Percentiles rank a stretch among this genome's conserved stretches.
phyloP scores from a whole-genome alignment of 2,329 filamentous ascomycete genomes.

The Aureobasidium sp. region DNA sequence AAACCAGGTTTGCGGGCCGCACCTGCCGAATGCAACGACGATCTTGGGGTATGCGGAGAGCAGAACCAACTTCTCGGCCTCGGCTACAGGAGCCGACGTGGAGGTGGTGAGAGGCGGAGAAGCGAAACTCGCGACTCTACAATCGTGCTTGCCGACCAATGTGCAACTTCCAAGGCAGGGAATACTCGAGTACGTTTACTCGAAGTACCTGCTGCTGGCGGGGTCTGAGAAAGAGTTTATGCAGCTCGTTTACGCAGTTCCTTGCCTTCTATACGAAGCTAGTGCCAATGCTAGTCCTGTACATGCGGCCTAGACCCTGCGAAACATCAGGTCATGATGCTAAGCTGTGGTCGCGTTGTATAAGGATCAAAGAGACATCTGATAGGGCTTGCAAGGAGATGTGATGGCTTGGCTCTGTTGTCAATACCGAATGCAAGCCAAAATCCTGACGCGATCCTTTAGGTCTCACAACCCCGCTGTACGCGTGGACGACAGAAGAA shows the following conservation, averaged over 20 bases:
- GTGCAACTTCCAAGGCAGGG: neutral
- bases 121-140: neutral
- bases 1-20: slow-evolving; percentile 1
- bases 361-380: neutral
- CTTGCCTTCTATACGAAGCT: neutral
- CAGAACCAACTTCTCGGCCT: neutral
- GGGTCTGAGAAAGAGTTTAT: neutral
- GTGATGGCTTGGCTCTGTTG: neutral
- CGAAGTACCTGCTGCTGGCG: neutral
- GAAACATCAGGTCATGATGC: neutral
- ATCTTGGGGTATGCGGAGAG: neutral
- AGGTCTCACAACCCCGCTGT: neutral
- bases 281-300: neutral
- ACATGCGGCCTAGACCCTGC: neutral
- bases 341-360: neutral
- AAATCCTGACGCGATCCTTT: neutral
- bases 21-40: neutral
- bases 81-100: neutral
- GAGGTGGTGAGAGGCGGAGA: neutral
- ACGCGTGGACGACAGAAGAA: neutral
- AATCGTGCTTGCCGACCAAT: neutral
- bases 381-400: neutral
- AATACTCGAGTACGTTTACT: neutral
- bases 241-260: neutral
- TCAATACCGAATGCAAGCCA: neutral